phyloP scores from a whole-genome alignment of 805 yeast genomes.

The Candida cerambycidarum region DNA sequence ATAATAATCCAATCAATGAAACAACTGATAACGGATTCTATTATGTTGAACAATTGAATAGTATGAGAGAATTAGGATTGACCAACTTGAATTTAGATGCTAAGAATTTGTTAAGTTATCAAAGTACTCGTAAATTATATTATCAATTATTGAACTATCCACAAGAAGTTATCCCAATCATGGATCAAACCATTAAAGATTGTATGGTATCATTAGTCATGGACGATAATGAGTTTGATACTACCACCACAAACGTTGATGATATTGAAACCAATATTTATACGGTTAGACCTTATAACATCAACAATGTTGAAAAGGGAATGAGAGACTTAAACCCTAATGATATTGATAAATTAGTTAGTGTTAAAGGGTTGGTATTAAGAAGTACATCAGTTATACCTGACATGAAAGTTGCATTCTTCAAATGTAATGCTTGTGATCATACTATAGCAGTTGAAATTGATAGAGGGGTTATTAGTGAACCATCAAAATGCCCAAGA shows the following conservation, averaged over 20 bases:
- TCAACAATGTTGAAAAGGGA: constrained; percentile 64
- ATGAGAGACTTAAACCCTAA: constrained; percentile 92
- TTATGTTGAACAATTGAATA: constrained; percentile 70
- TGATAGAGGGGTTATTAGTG: constrained; percentile 91
- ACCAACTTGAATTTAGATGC: constrained; percentile 86
- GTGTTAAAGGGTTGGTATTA: constrained; percentile 86
- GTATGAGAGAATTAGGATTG: constrained; percentile 75
- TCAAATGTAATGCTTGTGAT: constrained; percentile 91
- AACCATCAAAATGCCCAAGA: constrained; percentile 92
- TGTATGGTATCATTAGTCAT: constrained; percentile 74
- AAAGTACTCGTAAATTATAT: constrained; percentile 74
- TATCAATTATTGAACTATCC: constrained; percentile 89
- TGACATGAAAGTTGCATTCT: constrained; percentile 96
- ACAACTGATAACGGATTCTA: constrained; percentile 76
- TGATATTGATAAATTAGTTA: constrained; percentile 90
- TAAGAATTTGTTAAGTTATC: constrained; percentile 71
- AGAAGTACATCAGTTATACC: constrained; percentile 91
- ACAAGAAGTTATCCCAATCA: constrained; percentile 93
- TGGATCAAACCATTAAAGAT: constrained; percentile 95
- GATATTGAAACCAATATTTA: constrained; percentile 80
- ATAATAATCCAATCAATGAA: constrained; percentile 34
- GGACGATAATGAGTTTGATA: constrained; percentile 36
- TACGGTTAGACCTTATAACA: constrained; percentile 86
- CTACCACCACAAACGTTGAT: constrained; percentile 42
- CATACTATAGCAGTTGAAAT: constrained; percentile 90